Conservation (phyloP, 371 early-diverging fungal species). For the Saksenaea oblongispora region DNA sequence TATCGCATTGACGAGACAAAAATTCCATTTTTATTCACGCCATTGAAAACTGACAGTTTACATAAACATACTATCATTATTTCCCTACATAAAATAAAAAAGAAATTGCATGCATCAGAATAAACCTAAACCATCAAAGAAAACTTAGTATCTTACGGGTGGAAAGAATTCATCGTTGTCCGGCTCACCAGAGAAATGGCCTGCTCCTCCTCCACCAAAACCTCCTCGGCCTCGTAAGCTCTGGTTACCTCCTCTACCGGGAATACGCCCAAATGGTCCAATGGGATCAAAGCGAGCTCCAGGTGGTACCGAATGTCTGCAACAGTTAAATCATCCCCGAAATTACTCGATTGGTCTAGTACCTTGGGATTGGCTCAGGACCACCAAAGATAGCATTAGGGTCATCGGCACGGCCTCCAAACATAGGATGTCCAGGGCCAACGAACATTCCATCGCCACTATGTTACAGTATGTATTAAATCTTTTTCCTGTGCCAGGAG, state of each 20-base stretch:
- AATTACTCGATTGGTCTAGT: constrained; percentile 3
- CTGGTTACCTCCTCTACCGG: constrained; percentile 36
- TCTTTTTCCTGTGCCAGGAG: not conserved
- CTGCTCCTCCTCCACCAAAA: constrained; percentile 41
- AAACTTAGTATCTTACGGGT: constrained; percentile 52
- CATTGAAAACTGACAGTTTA: not conserved
- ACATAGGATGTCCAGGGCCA: constrained; percentile 92
- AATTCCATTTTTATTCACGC: not conserved
- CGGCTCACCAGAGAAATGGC: constrained; percentile 66
- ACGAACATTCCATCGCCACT: constrained; percentile 83
- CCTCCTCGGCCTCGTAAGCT: constrained; percentile 23
- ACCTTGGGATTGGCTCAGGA: constrained; percentile 55
- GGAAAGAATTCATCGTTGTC: constrained; percentile 79
- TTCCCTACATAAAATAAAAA: not conserved
- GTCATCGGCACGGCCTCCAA: constrained; percentile 51
- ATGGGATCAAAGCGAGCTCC: constrained; percentile 95
- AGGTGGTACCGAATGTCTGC: constrained; percentile 84
- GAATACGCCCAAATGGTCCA: constrained; percentile 70
- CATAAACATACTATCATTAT: not conserved
- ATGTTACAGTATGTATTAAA: not conserved
- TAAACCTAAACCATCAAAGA: not conserved
- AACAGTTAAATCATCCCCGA: not conserved
- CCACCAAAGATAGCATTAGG: constrained; percentile 49
- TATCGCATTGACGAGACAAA: not conserved
- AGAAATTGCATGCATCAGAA: not conserved